phyloP scores from a whole-genome alignment of 805 yeast genomes.

The Candida succiphila region DNA sequence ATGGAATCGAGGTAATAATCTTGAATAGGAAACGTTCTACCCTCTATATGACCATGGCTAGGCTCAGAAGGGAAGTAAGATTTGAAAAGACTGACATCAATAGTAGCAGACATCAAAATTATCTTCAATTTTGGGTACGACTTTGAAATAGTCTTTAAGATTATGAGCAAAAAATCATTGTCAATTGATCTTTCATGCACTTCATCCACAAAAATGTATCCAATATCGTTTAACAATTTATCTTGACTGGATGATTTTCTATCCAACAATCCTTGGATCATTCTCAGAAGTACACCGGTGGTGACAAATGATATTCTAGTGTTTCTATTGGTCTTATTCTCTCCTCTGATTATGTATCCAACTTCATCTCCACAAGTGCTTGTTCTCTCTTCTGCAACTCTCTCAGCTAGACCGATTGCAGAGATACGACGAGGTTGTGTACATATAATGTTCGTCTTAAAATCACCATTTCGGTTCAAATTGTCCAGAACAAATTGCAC shows the following conservation, averaged over 20 bases:
- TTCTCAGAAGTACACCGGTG: slow-evolving; percentile 82
- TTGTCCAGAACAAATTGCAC: slow-evolving; percentile 83
- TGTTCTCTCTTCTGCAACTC: slow-evolving; percentile 80
- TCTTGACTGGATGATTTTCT: slow-evolving; percentile 12
- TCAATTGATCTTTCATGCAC: slow-evolving; percentile 96
- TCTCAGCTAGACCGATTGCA: slow-evolving; percentile 87
- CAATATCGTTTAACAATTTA: slow-evolving; percentile 41
- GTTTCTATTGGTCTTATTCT: slow-evolving; percentile 46
- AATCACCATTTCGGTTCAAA: slow-evolving; percentile 37
- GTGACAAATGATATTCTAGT: slow-evolving; percentile 86
- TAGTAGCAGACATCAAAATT: slow-evolving; percentile 91
- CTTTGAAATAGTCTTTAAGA: slow-evolving; percentile 52
- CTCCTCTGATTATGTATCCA: slow-evolving; percentile 89
- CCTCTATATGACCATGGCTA: slow-evolving; percentile 71
- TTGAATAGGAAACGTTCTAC: slow-evolving; percentile 86
- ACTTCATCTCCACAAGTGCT: slow-evolving; percentile 60
- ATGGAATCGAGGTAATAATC: slow-evolving; percentile 68
- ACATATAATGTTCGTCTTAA: slow-evolving; percentile 57
- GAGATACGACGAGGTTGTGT: slow-evolving; percentile 96
- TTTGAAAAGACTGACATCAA: slow-evolving; percentile 58
- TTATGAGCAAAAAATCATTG: slow-evolving; percentile 72
- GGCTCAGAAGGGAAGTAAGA: slow-evolving; percentile 48
- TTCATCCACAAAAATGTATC: slow-evolving; percentile 80
- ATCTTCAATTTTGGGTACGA: slow-evolving; percentile 49
- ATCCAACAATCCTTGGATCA: slow-evolving; percentile 50